Base-by-base conservation (phyloP, 108 stramenopile genomes). In the Cyclotella atomus region DNA sequence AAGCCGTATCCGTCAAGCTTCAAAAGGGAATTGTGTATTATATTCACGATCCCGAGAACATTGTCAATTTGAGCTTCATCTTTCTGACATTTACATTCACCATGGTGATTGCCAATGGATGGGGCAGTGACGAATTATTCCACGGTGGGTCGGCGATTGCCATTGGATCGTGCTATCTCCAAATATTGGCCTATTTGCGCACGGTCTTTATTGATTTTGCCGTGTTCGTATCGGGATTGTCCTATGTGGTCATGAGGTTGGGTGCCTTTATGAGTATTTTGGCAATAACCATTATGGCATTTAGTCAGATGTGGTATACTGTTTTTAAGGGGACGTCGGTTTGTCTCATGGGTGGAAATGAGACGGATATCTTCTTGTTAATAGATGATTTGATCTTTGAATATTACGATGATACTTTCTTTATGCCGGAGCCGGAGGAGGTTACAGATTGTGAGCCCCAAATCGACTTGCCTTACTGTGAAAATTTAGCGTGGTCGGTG, bases 251-350 rank as follows among this genome's bases (percentile, higher is more conserved):
- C 10, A 64, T 65, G 33, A 74, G 85, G 27, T 83, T 94, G 52
- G 65, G 81, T 25, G 89, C 91, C 15, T 94, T 94, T 65, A 55
- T 91, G 52, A 55, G 85, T 46, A 85, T 87, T 64, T 73, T 91
- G 24, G 62, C 64, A n/a, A 85, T 90, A 25, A 90, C 90, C 44
- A 70, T 94, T 67, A 50, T 89, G 66, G 89, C 89, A 25, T 94
- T 94, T 83, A 88, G 89, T 3, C 89, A 90, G 74, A 91, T 89
- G 88, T 94, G 91, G 71, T 87, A 77, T 60, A 85, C 89, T 21
- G 59, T 90, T 10, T 94, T 90, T 79, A 71, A 46, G 43, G 71
- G 87, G 35, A 80, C 59, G 19, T 43, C 46, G 5, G 71, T 87
- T 2, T 92, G 91, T 36, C 29, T 27, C 20, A 21, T 35, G 38